Percentiles rank a stretch among this genome's conserved stretches.
These are phyloP conservation scores for Pyracantha coccinea DNA, from an alignment of 331 rosid genomes.

Conservation along the genomic window DNA sequence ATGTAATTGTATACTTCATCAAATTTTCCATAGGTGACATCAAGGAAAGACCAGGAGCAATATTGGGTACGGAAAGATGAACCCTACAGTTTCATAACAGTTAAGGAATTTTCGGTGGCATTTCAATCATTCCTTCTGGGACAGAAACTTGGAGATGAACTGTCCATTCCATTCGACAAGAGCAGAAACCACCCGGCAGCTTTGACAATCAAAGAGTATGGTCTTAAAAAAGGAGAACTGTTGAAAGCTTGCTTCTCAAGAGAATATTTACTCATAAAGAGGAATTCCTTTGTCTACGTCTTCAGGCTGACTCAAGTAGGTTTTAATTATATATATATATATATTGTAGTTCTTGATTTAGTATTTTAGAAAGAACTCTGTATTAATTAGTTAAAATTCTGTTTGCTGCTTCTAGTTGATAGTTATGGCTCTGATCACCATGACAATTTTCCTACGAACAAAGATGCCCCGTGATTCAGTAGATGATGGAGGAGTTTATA, in stretches of 20 bases:
- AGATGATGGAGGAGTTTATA: conserved; percentile 25
- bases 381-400: too few relatives aligned
- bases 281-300: conserved; percentile 38
- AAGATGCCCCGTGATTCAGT: conserved; percentile 27
- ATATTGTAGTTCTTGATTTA: not conserved
- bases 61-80: conserved; percentile 43
- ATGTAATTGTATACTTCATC: not conserved
- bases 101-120: conserved; percentile 41
- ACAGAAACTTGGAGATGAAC: conserved; percentile 31
- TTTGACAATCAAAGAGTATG: conserved; percentile 39
- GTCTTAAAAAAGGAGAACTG: conserved; percentile 25
- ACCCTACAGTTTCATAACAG: conserved; percentile 41
- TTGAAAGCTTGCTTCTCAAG: conserved; percentile 36
- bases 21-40: conserved; percentile 34
- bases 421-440: conserved; percentile 15
- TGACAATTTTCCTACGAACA: conserved; percentile 37
- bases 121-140: conserved; percentile 54
- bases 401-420: conserved; percentile 16
- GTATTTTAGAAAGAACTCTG: not conserved
- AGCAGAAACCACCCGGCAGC: conserved; percentile 57
- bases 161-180: conserved; percentile 44
- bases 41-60: conserved; percentile 66
- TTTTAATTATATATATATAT: not conserved
- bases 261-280: conserved; percentile 35
- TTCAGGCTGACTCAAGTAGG: conserved; percentile 38